Percentiles rank a stretch among this genome's conserved stretches.
phyloP scores from a whole-genome alignment of 177 flowering plant genomes.

The Vitis hybrid region DNA sequence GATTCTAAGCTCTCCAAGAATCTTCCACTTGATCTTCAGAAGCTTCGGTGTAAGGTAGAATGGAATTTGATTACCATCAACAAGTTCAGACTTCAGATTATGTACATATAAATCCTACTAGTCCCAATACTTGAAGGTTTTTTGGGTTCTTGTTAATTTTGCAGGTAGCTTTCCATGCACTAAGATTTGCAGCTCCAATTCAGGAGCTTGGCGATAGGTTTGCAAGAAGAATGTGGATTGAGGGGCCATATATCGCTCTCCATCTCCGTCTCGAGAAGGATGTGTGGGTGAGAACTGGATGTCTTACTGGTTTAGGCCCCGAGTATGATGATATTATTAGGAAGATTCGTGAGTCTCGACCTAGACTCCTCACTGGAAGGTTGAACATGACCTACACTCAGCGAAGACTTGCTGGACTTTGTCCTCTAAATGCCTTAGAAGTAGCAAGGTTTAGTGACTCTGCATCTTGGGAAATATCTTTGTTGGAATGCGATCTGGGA shows the following conservation, averaged over 20 bases:
- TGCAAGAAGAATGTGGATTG: slow-evolving; percentile 71
- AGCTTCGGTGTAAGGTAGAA: slow-evolving; percentile 79
- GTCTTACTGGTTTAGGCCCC: slow-evolving; percentile 57
- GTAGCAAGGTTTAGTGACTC: slow-evolving; percentile 53
- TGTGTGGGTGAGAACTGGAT: slow-evolving; percentile 80
- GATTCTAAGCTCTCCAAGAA: slow-evolving; percentile 82
- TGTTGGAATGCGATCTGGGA: not conserved
- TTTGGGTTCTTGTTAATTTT: not conserved
- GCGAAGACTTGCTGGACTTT: slow-evolving; percentile 56
- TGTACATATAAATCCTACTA: too few species aligned
- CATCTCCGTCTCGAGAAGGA: slow-evolving; percentile 84
- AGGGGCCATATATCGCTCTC: slow-evolving; percentile 77
- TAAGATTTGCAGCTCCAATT: slow-evolving; percentile 61
- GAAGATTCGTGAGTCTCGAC: slow-evolving; percentile 28
- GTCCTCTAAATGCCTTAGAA: slow-evolving; percentile 64
- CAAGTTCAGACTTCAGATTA: not conserved
- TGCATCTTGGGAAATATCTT: too few species aligned
- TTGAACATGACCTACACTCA: slow-evolving; percentile 42
- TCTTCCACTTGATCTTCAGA: slow-evolving; percentile 85
- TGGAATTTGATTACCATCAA: not conserved
- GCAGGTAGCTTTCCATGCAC: slow-evolving; percentile 84
- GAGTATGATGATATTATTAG: slow-evolving; percentile 37
- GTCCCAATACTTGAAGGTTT: too few species aligned
- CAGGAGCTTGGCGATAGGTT: slow-evolving; percentile 52
- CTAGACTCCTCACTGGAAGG: slow-evolving; percentile 53